Evolutionary conservation across 2,329 filamentous ascomycete species (phyloP), one percentile per base, ranked within the genome.

Genomic region (Calonectria pseudoturangicola): DNA sequence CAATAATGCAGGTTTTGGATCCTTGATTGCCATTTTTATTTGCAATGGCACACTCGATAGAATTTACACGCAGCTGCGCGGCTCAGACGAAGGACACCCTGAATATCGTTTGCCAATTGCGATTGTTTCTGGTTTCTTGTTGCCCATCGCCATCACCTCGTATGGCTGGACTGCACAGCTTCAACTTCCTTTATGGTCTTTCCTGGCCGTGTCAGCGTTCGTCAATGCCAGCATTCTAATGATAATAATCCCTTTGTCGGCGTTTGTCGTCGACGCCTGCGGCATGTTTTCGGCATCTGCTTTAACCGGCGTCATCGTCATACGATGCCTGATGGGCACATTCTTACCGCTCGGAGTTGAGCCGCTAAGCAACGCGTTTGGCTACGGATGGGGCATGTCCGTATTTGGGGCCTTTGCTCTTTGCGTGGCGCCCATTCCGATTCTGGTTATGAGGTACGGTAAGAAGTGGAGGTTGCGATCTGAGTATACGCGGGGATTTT

Each of bases 211-310:
- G 21, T 27, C 54, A 4, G 54, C 12, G 1, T 5, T 39, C 13
- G 54, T 60, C 0, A 60, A 60, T 25, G 54, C 33, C 2, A 21
- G 25, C 10, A 30, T 60, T 4, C 33, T 60, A 2, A 15, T 41
- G 13, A 41, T 60, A 21, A 60, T 60, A 6, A 60, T 60, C 27
- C 54, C 54, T 16, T 36, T 60, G 7, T 60, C 54, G 3, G 54
- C 54, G 13, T 60, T 41, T 12, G 54, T 60, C 3, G 54, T 60
- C 6, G 54, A 60, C 21, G 54, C 54, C 6, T 60, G 54, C 13
- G 54, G 54, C 54, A 41, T 60, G 54, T 60, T 41, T 18, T 41
- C 54, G 15, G 54, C 54, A 27, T 60, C 54, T 16, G 54, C 54
- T 7, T 18, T 60, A 33, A 60, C 54, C 4, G 54, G 54, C 9